Conservation (phyloP, 306 rosid species). For the Pyrus betulifolia region DNA sequence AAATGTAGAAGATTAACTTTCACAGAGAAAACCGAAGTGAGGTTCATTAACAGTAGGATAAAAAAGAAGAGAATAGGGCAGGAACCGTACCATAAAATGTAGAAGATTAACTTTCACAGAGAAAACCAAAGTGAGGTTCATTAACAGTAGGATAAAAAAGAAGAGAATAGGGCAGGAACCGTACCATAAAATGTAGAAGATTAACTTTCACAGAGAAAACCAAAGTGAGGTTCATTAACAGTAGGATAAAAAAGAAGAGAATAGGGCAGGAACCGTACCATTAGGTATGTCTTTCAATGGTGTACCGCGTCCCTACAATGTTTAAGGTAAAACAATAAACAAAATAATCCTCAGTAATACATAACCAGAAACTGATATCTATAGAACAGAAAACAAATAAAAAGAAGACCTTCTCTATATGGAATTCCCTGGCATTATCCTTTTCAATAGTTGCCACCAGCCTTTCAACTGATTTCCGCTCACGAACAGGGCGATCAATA, state of each 20-base stretch:
- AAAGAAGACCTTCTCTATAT: constrained; percentile 63
- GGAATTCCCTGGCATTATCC: constrained; percentile 66
- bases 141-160: constrained; percentile 5
- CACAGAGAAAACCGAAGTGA: background rate
- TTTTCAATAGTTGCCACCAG: constrained; percentile 79
- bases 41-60: constrained; percentile 1
- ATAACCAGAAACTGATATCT: background rate
- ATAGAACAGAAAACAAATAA: constrained; percentile 1
- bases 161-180: constrained; percentile 11
- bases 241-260: constrained; percentile 3
- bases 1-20: background rate
- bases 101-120: background rate
- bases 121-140: background rate
- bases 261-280: constrained; percentile 43
- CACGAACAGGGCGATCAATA: constrained; percentile 85
- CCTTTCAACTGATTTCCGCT: constrained; percentile 94
- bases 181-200: background rate
- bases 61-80: constrained; percentile 1
- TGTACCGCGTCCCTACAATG: constrained; percentile 82
- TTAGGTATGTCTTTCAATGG: constrained; percentile 92
- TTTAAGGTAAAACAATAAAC: constrained; percentile 17
- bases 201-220: background rate
- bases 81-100: background rate
- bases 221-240: background rate
- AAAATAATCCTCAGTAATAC: constrained; percentile 11